phyloP scores from a whole-genome alignment of 441 rosid species.

The Gossypium schwendimanii region DNA sequence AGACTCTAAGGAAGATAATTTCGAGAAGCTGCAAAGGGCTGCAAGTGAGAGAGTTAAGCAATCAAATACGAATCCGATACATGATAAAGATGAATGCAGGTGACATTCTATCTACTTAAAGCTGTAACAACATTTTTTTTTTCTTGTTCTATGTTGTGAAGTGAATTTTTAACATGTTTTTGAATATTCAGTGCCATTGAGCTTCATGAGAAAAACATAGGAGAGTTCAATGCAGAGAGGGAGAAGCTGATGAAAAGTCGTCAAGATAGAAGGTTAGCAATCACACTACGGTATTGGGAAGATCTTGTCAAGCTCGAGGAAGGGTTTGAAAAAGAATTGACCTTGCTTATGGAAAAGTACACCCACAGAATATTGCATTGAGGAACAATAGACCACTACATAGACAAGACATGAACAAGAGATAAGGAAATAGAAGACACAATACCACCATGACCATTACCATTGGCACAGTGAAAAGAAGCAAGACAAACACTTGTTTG shows the following conservation, averaged over 20 bases:
- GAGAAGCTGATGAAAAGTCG: conserved; percentile 38
- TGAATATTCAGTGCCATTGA: conserved; percentile 17
- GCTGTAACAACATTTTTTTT: not conserved
- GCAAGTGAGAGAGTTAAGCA: conserved; percentile 39
- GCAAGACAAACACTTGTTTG: not conserved
- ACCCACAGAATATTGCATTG: conserved; percentile 18
- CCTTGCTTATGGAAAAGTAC: conserved; percentile 38
- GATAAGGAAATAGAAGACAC: not conserved
- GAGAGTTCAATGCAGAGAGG: conserved; percentile 36
- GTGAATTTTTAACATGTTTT: not conserved
- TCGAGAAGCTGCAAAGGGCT: conserved; percentile 51
- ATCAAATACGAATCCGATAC: conserved; percentile 18
- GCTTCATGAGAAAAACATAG: conserved; percentile 42
- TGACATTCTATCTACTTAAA: not conserved
- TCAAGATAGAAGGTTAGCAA: conserved; percentile 31
- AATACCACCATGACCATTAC: not conserved
- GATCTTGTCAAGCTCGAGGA: conserved; percentile 48
- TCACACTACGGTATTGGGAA: conserved; percentile 43
- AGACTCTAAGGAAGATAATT: conserved; percentile 43
- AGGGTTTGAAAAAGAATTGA: conserved; percentile 28
- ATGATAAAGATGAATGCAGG: conserved; percentile 25
- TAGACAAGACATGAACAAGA: not conserved
- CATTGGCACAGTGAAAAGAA: not conserved
- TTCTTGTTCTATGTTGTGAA: not conserved
- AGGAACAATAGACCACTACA: not conserved